Evolutionary conservation across 2,329 filamentous ascomycete species (phyloP), one percentile per base, ranked within the genome.

Genomic region (Fusarium scirpi): DNA sequence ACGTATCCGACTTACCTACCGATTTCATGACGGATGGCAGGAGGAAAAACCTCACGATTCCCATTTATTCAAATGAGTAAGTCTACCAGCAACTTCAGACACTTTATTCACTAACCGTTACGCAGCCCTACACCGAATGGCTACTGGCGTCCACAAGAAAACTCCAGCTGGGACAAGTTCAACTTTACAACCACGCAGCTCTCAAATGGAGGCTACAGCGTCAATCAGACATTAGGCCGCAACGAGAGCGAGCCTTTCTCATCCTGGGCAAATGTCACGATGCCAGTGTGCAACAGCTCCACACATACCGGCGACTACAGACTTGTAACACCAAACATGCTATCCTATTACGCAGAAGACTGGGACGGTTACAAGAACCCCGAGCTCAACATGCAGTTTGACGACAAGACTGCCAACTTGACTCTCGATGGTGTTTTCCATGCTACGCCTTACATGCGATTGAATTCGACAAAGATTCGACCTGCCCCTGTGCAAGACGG

Each of bases 211-310:
- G 59, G 59, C 0, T 64, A 64, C n/a, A 58, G 27, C 6, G 4
- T 64, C 8, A 55, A 18, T 0, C 22, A 25, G 0, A 3, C 20
- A 2, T 11, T 62, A 1, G 1, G n/a, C 8, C 41, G 18, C 2
- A 24, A 54, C 5, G 4, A 8, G 1, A 27, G 29, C 6, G 2
- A 25, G 0, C 20, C 12, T 2, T 29, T 44, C 3, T 49, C 48
- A 8, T 8, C 13, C 15, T 7, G 49, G 49, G 7, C 8, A 12
- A 64, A 64, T 1, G 8, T 58, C 4, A 64, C 59, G 5, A 44
- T 64, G 48, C 61, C 61, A 10, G 38, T 44, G 0, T 64, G 61
- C 34, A 64, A 64, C 18, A n/a, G 29, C 8, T 57, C 29, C 27
- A 29, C 27, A 29, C 27, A 29, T 12, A 47, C 22, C 5, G 27